Evolutionary conservation across 192 early-diverging fungal species (phyloP), one percentile per base, ranked within the genome.

Genomic region (Coemansia sp.): DNA sequence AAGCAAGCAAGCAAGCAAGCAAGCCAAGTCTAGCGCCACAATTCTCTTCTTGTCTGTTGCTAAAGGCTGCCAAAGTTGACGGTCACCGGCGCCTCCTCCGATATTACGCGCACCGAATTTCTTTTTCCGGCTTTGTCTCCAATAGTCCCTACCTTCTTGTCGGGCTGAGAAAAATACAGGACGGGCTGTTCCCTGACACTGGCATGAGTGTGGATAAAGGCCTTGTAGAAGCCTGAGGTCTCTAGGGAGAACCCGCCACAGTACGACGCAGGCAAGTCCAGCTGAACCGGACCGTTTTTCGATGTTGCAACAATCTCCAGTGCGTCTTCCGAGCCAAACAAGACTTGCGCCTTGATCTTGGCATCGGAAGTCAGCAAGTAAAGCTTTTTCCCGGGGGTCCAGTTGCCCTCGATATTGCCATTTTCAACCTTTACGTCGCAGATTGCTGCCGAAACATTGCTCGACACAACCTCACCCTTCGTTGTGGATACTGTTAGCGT

Each of bases 351-450:
- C 11, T 63, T 55, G 15, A 81, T 76, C 56, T 69, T 76, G 41
- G 78, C 78, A 5, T 73, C 66, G 19, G 55, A 60, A 2, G 78
- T 81, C 18, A 57, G 60, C 42, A 81, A 58, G 65, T 73, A 73
- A 12, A 81, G 78, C 78, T 76, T 76, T 42, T 73, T 69, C 19
- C 41, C 52, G 8, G 78, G 73, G 42, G 59, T 43, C 78, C 78
- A 81, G 62, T 57, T 65, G 56, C 78, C 78, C 43, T 81, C 78
- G 32, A 81, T 81, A 32, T 60, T n/a, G 18, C 78, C 78, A 19
- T 67, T 73, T 15, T 37, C 60, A 11, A 62, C 59, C 41, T 70
- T 76, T 11, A 76, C 71, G 15, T 76, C 61, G 45, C 73, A 76
- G 7, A 51, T 73, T 3, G 41, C 26, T 7, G 63, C 74, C 39